Percentiles rank a stretch among this genome's conserved stretches.
phyloP scores from a whole-genome alignment of 116 monocot genomes.

The Trichopus zeylanicus region DNA sequence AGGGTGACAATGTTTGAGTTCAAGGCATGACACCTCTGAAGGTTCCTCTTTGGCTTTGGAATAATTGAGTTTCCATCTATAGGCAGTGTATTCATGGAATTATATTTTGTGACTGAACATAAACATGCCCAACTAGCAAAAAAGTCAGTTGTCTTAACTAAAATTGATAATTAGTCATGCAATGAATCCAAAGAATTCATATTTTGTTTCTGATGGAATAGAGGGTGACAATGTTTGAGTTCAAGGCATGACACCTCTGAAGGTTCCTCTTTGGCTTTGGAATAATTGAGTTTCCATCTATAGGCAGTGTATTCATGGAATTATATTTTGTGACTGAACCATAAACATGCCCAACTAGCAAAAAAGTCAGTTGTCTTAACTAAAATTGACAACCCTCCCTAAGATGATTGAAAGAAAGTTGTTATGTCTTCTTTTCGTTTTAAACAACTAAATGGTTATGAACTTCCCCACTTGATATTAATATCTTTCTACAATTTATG shows the following conservation, averaged over 20 bases:
- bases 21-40: no score
- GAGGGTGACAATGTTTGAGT: no score
- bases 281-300: no score
- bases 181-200: no score
- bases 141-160: constrained; percentile 91
- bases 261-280: no score
- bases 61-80: no score
- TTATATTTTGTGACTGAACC: constrained; percentile 99
- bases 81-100: no score
- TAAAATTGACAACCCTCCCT: constrained; percentile 97
- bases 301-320: no score
- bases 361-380: constrained; percentile 95
- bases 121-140: constrained; percentile 97
- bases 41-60: no score
- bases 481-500: neutral
- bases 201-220: no score
- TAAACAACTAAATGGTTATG: neutral
- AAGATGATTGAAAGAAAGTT: constrained; percentile 90
- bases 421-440: neutral
- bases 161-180: constrained; percentile 99
- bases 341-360: constrained; percentile 92
- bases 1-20: no score
- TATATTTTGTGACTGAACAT: constrained; percentile 99
- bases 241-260: no score
- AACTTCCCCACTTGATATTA: neutral